Evolutionary conservation across 305 asterid species (phyloP).

Genomic region (Rubia tinctorum): DNA sequence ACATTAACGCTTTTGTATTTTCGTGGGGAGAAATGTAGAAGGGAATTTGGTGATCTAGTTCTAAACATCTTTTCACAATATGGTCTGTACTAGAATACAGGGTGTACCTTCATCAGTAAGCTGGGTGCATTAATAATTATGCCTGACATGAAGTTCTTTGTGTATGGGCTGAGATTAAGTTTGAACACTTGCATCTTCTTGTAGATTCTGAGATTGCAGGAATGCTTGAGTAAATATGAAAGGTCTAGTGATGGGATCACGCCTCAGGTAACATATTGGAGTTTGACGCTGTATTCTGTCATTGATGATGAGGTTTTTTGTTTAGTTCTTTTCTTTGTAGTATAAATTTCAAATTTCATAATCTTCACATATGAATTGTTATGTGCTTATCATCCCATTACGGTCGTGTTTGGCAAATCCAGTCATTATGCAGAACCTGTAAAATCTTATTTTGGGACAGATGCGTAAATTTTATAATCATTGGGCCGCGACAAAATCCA

Average conservation of each 20-base stretch:
- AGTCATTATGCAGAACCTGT: background rate
- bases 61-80: background rate
- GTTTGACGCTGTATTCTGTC: background rate
- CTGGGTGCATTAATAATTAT: background rate
- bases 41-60: slow-evolving; percentile 5
- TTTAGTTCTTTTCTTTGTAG: background rate
- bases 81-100: background rate
- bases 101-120: background rate
- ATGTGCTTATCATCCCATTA: background rate
- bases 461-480: too few relatives aligned
- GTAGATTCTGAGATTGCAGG: slow-evolving; percentile 95
- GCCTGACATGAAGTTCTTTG: slow-evolving; percentile 5
- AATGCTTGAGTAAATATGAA: slow-evolving; percentile 88
- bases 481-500: background rate
- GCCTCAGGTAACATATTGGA: slow-evolving; percentile 67
- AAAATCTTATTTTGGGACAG: background rate
- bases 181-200: slow-evolving; percentile 27
- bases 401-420: background rate
- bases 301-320: background rate
- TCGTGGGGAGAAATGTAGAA: background rate
- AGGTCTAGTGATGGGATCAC: slow-evolving; percentile 81
- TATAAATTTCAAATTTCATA: background rate
- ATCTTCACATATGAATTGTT: background rate
- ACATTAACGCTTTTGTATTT: background rate
- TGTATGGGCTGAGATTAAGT: background rate